Evolutionary conservation across 2,329 filamentous ascomycete species (phyloP).

Genomic region (Penicillium sp.): DNA sequence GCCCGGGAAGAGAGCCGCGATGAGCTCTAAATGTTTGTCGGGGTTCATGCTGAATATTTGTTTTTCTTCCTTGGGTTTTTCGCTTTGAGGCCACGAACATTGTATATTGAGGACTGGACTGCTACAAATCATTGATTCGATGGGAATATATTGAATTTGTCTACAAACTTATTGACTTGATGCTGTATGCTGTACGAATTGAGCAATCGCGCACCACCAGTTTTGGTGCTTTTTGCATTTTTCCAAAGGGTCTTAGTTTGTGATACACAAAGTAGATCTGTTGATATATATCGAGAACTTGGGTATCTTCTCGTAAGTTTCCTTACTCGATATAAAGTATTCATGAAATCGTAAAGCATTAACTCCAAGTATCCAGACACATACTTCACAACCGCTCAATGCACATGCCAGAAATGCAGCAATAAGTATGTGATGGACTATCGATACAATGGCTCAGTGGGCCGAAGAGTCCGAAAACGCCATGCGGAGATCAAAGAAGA

Average conservation of each 20-base stretch:
- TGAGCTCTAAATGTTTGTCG: slow-evolving; percentile 58
- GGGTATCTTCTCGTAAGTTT: too few relatives aligned
- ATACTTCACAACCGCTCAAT: not conserved
- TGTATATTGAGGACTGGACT: not conserved
- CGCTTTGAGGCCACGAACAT: not conserved
- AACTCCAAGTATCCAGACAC: slow-evolving; percentile 3
- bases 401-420: not conserved
- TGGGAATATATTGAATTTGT: not conserved
- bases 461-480: not conserved
- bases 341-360: slow-evolving; percentile 13
- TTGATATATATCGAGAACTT: too few relatives aligned
- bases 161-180: slow-evolving; percentile 6
- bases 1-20: slow-evolving; percentile 62
- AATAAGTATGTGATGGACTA: not conserved
- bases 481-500: not conserved
- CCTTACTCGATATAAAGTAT: slow-evolving; percentile 20
- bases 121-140: not conserved
- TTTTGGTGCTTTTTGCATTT: not conserved
- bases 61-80: slow-evolving; percentile 20
- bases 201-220: not conserved
- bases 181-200: slow-evolving; percentile 15
- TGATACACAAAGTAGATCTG: not conserved
- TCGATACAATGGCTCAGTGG: not conserved
- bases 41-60: slow-evolving; percentile 14
- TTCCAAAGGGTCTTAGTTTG: too few relatives aligned